Evolutionary conservation across 2,329 filamentous ascomycete genomes (phyloP), one percentile per base, ranked within the genome.

Genomic region (Aspergillus carbonarius): DNA sequence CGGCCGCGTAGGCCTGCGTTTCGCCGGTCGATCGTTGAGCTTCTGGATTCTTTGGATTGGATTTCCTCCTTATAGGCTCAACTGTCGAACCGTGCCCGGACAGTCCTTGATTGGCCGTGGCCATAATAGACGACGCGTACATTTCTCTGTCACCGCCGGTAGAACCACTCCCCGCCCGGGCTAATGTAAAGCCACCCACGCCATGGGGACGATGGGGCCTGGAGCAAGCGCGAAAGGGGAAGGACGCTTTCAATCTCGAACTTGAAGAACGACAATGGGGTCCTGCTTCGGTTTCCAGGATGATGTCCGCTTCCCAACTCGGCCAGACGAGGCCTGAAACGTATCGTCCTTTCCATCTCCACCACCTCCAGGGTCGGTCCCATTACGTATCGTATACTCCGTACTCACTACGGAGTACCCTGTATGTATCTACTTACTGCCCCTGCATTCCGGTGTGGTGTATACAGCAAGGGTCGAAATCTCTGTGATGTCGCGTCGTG

Each of bases 21-120:
- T 63, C 56, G 55, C 57, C 51, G 62, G 64, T 62, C 63, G 62
- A 65, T 63, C 63, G 18, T 42, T 58, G 52, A 46, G 37, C 50
- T 58, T 51, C 57, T 49, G 46, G 52, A 50, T 59, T 61, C 39
- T 42, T 17, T 42, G 39, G 39, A 42, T 42, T 62, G 49, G 59
- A 60, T 59, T 52, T 35, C 57, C n/a, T 35, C 35, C 27, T 44
- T 23, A 40, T 42, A 27, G 37, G 51, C 18, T 42, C 37, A 30
- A 13, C 51, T 30, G 54, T 44, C 51, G 46, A 32, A 42, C 54
- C 46, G 54, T 56, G 54, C 54, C 32, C 47, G 46, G 18, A 12
- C 9, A 17, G 15, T 12, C 25, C n/a, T 30, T 57, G 37, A 57
- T 57, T 57, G 55, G 55, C 34, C 23, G 37, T 18, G 35, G 15